These are phyloP conservation scores for Colletotrichum trifolii DNA, from an alignment of 2,329 filamentous ascomycete species.

Conservation along the genomic window DNA sequence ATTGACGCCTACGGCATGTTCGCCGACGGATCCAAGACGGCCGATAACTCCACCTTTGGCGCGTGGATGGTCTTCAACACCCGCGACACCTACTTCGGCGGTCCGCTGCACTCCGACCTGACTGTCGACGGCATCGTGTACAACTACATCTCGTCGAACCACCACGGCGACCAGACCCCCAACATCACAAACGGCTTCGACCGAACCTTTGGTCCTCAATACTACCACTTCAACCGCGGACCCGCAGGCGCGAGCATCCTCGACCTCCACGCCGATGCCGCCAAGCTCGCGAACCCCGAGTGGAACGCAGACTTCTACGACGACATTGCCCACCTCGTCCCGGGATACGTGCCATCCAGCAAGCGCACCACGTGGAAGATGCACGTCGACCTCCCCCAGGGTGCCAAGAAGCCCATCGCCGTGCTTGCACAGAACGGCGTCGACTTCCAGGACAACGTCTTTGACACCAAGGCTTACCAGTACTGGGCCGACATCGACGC, in stretches of 20 bases:
- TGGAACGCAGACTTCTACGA: conserved; percentile 74
- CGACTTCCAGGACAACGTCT: conserved; percentile 68
- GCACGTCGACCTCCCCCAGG: conserved; percentile 61
- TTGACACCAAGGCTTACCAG: conserved; percentile 61
- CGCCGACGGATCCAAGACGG: conserved; percentile 49
- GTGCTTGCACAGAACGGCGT: conserved; percentile 61
- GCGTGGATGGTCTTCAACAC: conserved; percentile 72
- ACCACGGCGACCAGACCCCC: conserved; percentile 69
- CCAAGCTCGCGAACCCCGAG: conserved; percentile 57
- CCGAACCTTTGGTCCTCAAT: conserved; percentile 70
- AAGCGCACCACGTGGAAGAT: conserved; percentile 62
- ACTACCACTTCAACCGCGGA: conserved; percentile 70
- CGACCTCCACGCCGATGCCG: conserved; percentile 64
- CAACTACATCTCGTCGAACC: conserved; percentile 69
- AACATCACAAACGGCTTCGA: conserved; percentile 72
- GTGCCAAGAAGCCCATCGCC: conserved; percentile 60
- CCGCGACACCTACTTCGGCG: conserved; percentile 68
- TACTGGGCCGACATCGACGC: conserved; percentile 64
- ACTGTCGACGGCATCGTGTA: conserved; percentile 71
- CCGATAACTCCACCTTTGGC: conserved; percentile 62
- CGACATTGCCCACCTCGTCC: conserved; percentile 67
- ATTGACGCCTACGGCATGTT: conserved; percentile 64
- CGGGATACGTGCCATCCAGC: conserved; percentile 66
- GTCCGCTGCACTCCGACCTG: conserved; percentile 68
- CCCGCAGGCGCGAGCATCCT: conserved; percentile 56